Percentiles rank a stretch among this genome's conserved stretches.
Conservation (phyloP, 805 yeast genomes). For the Yamadazyma paraphyllophila region DNA sequence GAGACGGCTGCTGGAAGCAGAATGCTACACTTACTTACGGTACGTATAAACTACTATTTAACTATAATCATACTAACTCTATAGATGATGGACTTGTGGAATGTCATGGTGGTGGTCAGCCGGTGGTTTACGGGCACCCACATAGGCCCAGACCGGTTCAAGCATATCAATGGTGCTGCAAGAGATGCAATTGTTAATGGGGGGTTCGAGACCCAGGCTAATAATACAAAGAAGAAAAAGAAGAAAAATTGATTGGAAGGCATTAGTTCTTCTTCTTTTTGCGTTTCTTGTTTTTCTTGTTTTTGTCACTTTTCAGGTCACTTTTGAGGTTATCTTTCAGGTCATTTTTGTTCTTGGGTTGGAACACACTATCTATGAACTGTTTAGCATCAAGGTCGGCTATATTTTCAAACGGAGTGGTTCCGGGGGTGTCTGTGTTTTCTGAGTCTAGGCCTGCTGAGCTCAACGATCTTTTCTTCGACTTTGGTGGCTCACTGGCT, state of each 20-base stretch:
- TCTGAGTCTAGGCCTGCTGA: no score
- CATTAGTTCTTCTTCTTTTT: constrained; percentile 5
- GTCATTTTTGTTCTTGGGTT: neutral
- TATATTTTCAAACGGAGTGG: neutral
- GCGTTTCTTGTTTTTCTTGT: constrained; percentile 2
- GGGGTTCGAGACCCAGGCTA: constrained; percentile 35
- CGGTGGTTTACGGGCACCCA: constrained; percentile 94
- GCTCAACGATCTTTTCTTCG: neutral
- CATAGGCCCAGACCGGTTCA: constrained; percentile 90
- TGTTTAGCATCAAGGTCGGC: constrained; percentile 6
- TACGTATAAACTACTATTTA: constrained; percentile 24
- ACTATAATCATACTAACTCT: constrained; percentile 10
- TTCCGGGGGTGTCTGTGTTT: no score
- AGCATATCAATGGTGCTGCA: constrained; percentile 86
- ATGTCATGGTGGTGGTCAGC: constrained; percentile 81
- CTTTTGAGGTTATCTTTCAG: neutral
- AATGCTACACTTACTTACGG: constrained; percentile 70
- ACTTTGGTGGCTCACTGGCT: no score
- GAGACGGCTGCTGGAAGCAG: constrained; percentile 95
- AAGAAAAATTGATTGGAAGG: constrained; percentile 13
- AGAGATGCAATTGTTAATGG: constrained; percentile 78
- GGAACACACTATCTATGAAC: constrained; percentile 4
- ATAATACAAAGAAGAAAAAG: constrained; percentile 24
- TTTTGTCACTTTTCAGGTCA: neutral
- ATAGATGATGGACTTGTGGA: constrained; percentile 72